Base-by-base conservation (phyloP, 106 monocot species). In the Ottelia alismoides region DNA sequence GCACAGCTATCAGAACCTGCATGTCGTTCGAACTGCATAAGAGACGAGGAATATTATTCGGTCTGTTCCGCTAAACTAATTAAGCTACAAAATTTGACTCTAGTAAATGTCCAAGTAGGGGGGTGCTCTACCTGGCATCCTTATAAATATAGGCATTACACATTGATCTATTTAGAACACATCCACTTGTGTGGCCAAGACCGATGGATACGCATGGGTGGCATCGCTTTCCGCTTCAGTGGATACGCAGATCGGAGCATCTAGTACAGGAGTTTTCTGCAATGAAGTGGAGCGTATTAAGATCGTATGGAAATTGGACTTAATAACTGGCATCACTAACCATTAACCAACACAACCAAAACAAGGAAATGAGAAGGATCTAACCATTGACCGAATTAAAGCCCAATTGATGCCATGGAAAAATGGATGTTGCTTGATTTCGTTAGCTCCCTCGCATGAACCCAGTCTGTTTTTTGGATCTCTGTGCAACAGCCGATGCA, bases 301-400 rank as follows among this genome's bases (percentile, higher is more conserved):
- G n/a, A n/a, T n/a, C n/a, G n/a, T n/a, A n/a, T n/a, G n/a, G n/a
- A n/a, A n/a, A n/a, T n/a, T n/a, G n/a, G n/a, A n/a, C n/a, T n/a
- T n/a, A n/a, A n/a, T n/a, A n/a, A n/a, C n/a, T n/a, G n/a, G n/a
- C n/a, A n/a, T n/a, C n/a, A n/a, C n/a, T n/a, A n/a, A n/a, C n/a
- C n/a, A n/a, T n/a, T n/a, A n/a, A n/a, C n/a, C n/a, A n/a, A n/a
- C n/a, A n/a, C n/a, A n/a, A n/a, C n/a, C n/a, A 16, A 27, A 10
- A 1, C 2, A 23, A 47, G 27, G 25, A 60, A 2, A 48, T 27
- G 21, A 25, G 17, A 28, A 55, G 19, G 12, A 25, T 17, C 40
- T 43, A 6, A 96, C 96, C 89, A 85, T 85, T 84, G 84, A 85
- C 28, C 88, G 88, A 51, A 96, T 79, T 56, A 96, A 85, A 19